Conservation (phyloP, 352 stramenopile genomes). For the Plasmopara viticola region DNA sequence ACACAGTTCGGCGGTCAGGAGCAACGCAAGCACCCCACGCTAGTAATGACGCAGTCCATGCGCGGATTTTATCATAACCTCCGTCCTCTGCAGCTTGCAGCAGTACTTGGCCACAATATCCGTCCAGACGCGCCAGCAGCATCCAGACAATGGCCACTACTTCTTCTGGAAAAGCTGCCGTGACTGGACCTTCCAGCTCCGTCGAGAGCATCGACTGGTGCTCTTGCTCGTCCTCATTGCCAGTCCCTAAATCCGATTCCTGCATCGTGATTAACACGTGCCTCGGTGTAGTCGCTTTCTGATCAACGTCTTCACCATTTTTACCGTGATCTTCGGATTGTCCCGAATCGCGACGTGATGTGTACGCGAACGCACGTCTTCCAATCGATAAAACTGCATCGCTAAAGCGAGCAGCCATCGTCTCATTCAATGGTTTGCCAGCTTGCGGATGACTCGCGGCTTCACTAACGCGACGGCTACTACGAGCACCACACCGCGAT, state of each 20-base stretch:
- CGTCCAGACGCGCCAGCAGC: slow-evolving; percentile 68
- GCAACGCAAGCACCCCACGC: slow-evolving; percentile 60
- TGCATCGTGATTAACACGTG: slow-evolving; percentile 28
- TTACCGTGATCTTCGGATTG: slow-evolving; percentile 6
- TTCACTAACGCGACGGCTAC: slow-evolving; percentile 42
- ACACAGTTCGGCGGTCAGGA: slow-evolving; percentile 20
- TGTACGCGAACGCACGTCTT: slow-evolving; percentile 48
- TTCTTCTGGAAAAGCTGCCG: slow-evolving; percentile 49
- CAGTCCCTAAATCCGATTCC: slow-evolving; percentile 3
- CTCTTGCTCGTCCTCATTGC: slow-evolving; percentile 15
- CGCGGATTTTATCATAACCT: slow-evolving; percentile 72
- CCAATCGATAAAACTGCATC: slow-evolving; percentile 59
- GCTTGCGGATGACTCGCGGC: slow-evolving; percentile 41
- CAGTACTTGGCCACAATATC: slow-evolving; percentile 76
- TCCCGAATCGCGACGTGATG: slow-evolving; percentile 22
- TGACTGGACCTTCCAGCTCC: slow-evolving; percentile 9
- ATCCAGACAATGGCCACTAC: slow-evolving; percentile 79
- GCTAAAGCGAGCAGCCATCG: slow-evolving; percentile 55
- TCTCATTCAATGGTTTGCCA: slow-evolving; percentile 57
- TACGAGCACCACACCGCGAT: slow-evolving; percentile 8
- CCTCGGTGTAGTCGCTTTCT: slow-evolving; percentile 7
- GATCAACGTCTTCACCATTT: slow-evolving; percentile 2
- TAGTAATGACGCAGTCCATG: slow-evolving; percentile 70
- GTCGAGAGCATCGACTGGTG: slow-evolving; percentile 22
- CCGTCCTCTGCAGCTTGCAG: slow-evolving; percentile 70